Base-by-base conservation (phyloP, 2,329 filamentous ascomycete species). In the Dothistroma pini region DNA sequence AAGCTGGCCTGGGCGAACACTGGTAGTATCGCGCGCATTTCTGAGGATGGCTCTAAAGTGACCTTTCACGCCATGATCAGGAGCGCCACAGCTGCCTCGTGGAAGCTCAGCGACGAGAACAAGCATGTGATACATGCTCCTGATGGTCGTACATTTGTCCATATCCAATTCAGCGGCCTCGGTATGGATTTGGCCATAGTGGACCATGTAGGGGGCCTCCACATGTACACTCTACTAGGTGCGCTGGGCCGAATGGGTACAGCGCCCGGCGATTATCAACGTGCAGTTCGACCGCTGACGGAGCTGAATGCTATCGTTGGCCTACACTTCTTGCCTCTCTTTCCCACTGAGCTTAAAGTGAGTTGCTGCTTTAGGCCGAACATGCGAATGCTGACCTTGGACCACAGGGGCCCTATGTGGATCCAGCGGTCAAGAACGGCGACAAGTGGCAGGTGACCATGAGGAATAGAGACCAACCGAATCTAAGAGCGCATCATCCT, bases 1-100 rank as follows among this genome's bases (percentile, higher is more conserved):
- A 86, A 86, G 66, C 84, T 97, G 57, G 87, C 89, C 32, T 97
- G 93, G 93, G 96, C 93, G 11, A 92, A 88, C 69, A 84, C 86
- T 63, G 93, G 93, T 49, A 91, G 88, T 62, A 90, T 97, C 67
- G 93, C 93, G 31, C 89, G 88, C 57, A 89, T 97, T 66, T 84
- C 87, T 21, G 78, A 84, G 16, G 89, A 93, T 75, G 89, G 90
- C 31, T 83, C 83, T 53, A 82, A 81, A 14, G 79, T 97, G 56
- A 86, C 89, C 71, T 81, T 96, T 51, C 86, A 88, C 61, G 88
- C 90, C 71, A 81, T 96, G 55, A 83, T 85, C 35, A 87, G 89
- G 70, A 82, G 87, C 66, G 83, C 86, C 0, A 81, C 86, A 12
- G 84, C 89, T 75, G 90, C 88, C 2, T 81, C 81, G 47, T 97